A percentile compares a stretch with the other conserved stretches of the same genome.
These are phyloP conservation scores for Boletus rufocinnamomeus DNA, from an alignment of 768 basidiomycete species.

Conservation along the genomic window DNA sequence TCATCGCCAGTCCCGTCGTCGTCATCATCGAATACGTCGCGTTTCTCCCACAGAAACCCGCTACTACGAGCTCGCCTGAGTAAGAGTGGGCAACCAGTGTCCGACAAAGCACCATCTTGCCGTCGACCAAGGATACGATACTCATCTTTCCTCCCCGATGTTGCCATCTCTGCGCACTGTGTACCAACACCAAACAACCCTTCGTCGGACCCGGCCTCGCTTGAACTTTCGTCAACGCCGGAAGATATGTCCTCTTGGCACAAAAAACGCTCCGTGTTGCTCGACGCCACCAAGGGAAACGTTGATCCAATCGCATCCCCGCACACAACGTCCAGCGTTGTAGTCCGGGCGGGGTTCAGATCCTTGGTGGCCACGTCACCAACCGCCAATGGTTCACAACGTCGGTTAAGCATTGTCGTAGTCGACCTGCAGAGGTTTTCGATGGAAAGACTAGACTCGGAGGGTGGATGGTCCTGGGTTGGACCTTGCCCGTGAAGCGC, in stretches of 20 bases:
- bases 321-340: background rate
- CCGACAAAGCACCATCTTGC: background rate
- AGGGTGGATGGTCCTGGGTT: background rate
- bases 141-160: background rate
- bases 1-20: conserved; percentile 4
- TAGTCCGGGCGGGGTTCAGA: background rate
- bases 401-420: background rate
- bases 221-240: background rate
- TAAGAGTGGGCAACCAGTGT: background rate
- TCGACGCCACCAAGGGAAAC: background rate
- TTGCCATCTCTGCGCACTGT: background rate
- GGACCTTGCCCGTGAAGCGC: background rate
- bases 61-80: conserved; percentile 3
- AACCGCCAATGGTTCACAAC: background rate
- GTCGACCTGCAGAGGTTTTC: background rate
- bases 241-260: background rate
- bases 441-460: no score
- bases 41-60: background rate
- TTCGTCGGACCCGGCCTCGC: background rate
- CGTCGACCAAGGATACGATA: background rate
- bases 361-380: background rate
- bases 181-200: background rate
- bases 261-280: background rate
- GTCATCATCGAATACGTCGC: background rate
- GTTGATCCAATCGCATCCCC: background rate